Evolutionary conservation across 2,329 filamentous ascomycete species (phyloP), one percentile per base, ranked within the genome.

Genomic region (Alternaria alternata): DNA sequence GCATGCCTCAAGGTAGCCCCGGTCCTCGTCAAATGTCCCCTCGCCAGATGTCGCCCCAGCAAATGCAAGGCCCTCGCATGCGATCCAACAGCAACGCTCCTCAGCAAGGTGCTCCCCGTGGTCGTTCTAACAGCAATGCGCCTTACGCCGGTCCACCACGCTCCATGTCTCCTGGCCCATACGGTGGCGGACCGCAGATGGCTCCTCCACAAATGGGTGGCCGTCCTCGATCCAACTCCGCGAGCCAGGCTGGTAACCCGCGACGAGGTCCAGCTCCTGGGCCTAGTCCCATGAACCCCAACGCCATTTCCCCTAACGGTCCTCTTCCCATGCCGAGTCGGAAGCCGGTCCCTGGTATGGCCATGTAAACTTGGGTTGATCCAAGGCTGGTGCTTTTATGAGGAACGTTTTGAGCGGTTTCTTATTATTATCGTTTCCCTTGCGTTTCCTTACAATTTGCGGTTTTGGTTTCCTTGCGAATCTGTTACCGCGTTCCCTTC

Each of bases 301-400:
- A 69, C 24, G 61, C 54, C 12, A 20, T 34, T 1, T 32, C 43
- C 8, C 26, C 57, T 24, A 51, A 39, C n/a, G 59, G 55, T 14
- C 57, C 42, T 16, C 53, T 60, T 43, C 63, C 68, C 22, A 66
- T 81, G 48, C 81, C 80, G 7, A 64, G 69, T 32, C 75, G 81
- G 66, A 84, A 84, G 72, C 81, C 82, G 26, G 78, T 84, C 22
- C 81, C 81, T 22, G 82, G 82, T 42, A 78, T 79, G 73, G 81
- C 81, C 22, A 66, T 82, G 60, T 83, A 60, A 70, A 34, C 14
- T 22, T 30, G 20, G 34, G 28, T 38, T 52, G 28, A 39, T 53
- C 53, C 44, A 42, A 52, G 53, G 34, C 20, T 26, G 22, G 20
- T 56, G 60, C 58, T 62, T 58, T 73, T 55, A 74, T 71, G 71